Conservation (phyloP, 2,329 filamentous ascomycete genomes). For the Diaporthe australafricana region DNA sequence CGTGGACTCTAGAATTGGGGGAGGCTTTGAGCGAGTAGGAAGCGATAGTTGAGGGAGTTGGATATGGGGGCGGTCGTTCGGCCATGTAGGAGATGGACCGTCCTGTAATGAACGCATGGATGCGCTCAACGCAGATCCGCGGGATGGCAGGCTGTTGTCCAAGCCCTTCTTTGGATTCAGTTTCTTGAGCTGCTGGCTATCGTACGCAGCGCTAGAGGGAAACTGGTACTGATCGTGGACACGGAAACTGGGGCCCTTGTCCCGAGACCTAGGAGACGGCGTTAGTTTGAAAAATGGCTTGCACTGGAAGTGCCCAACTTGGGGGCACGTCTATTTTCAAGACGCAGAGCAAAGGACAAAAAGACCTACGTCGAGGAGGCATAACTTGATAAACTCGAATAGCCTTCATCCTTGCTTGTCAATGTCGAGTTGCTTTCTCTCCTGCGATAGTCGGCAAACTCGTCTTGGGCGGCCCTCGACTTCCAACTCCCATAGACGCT, state of each 20-base stretch:
- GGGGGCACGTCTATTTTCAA: no score
- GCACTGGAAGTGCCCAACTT: constrained; percentile 43
- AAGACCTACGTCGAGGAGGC: constrained; percentile 34
- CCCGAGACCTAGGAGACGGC: constrained; percentile 51
- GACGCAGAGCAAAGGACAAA: not conserved
- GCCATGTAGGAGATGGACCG: constrained; percentile 49
- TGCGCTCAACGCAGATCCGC: constrained; percentile 56
- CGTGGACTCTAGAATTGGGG: constrained; percentile 57
- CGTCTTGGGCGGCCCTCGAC: constrained; percentile 46
- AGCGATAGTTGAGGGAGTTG: constrained; percentile 60
- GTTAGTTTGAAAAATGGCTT: constrained; percentile 38
- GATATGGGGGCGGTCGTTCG: constrained; percentile 52
- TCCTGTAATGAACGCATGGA: constrained; percentile 41
- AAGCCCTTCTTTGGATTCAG: constrained; percentile 60
- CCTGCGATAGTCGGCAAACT: constrained; percentile 49
- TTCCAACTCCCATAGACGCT: constrained; percentile 49
- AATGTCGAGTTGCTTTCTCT: constrained; percentile 43
- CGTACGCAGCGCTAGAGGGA: constrained; percentile 56
- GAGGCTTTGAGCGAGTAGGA: constrained; percentile 55
- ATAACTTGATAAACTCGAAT: constrained; percentile 42
- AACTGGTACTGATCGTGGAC: constrained; percentile 62
- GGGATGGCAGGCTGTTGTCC: constrained; percentile 58
- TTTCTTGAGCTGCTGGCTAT: constrained; percentile 65
- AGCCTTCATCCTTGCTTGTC: constrained; percentile 55
- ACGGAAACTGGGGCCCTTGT: constrained; percentile 59